A percentile compares a stretch with the other conserved stretches of the same genome.
Evolutionary conservation across 495 filamentous ascomycete species (phyloP).

Genomic region (Penicillium cataractarum): DNA sequence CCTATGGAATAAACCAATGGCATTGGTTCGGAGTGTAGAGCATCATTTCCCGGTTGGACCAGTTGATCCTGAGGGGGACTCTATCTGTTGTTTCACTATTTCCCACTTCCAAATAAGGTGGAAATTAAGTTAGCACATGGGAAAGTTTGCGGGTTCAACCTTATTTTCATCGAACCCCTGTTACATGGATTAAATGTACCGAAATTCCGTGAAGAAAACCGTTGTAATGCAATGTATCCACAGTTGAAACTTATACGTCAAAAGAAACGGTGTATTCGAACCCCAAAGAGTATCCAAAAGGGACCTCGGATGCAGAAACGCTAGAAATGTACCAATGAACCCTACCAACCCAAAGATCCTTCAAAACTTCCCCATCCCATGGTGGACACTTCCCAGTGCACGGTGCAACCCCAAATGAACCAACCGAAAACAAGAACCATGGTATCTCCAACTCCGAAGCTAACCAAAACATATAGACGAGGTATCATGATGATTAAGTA

Average conservation of each 20-base stretch:
- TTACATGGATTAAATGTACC: no score
- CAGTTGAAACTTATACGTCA: no score
- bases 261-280: no score
- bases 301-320: slow-evolving; percentile 16
- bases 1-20: no score
- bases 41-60: no score
- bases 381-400: neutral
- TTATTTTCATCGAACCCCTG: no score
- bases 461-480: slow-evolving; percentile 7
- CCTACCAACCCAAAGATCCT: neutral
- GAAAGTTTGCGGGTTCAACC: neutral
- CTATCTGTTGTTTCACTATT: no score
- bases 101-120: no score
- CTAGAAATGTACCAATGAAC: slow-evolving; percentile 8
- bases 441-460: neutral
- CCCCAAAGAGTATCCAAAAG: neutral
- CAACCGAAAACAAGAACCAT: neutral
- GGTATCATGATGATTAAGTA: slow-evolving; percentile 10
- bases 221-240: neutral
- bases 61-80: no score
- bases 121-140: no score
- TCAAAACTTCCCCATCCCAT: neutral
- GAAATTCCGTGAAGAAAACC: no score
- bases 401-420: neutral
- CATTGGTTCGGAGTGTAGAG: no score